Base-by-base conservation (phyloP, 768 basidiomycete genomes). In the Auriscalpium orientale region DNA sequence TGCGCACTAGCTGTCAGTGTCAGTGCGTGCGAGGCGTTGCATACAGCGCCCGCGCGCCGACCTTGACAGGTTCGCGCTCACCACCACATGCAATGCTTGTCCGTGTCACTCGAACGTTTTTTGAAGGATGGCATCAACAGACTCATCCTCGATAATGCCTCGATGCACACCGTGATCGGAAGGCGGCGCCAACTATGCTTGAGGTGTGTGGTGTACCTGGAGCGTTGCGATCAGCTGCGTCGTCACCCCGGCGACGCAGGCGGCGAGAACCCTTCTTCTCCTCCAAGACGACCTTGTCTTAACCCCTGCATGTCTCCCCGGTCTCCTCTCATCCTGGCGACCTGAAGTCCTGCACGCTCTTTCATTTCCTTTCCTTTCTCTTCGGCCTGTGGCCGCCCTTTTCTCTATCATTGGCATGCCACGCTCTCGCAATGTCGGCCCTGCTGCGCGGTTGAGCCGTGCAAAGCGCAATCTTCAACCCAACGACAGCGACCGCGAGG, bases 381-480 rank as follows among this genome's bases (percentile, higher is more conserved):
- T 20, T 20, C 35, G 18, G 50, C 34, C 50, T 22, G 15, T 28
- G 38, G 35, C 21, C 38, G 20, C 3, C 20, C 21, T 28, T 12
- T n/a, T 38, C 28, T 34, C 40, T 51, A 34, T 10, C 48, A 21
- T 51, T 60, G 47, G n/a, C 37, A 20, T 28, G 33, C 49, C 51
- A 34, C 28, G 46, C 22, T 18, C 36, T 46, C 44, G 18, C 15
- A 13, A 46, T 16, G 22, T 28, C 43, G 18, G 12, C 21, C 58
- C 60, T 56, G 58, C 60, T 56, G 58, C n/a, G 60, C 58, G 48
- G 54, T 57, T 46, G 21, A 38, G 20, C 15, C 49, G 49, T 40
- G 21, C 18, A 49, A 49, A 45, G 21, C n/a, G 21, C 6, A 4
- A 4, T 22, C 8, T 48, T 48, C 16, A 13, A 22, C 46, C 12